Conservation (phyloP, 2,329 filamentous ascomycete species). For the Fusarium setosum region DNA sequence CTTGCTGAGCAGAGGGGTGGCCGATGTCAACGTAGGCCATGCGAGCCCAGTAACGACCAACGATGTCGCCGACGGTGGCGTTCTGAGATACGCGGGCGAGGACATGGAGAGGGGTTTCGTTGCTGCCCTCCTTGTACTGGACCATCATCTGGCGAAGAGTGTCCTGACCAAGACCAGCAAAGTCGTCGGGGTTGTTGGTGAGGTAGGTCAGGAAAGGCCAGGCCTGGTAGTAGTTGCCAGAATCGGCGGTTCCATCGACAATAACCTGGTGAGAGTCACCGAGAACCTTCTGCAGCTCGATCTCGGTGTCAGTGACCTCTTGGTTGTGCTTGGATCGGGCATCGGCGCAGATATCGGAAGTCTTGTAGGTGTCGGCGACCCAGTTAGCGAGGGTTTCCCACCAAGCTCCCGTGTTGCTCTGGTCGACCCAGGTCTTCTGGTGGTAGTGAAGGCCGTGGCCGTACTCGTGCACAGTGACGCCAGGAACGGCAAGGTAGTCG, state of each 20-base stretch:
- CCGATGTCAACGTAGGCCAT: slow-evolving; percentile 65
- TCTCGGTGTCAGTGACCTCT: slow-evolving; percentile 49
- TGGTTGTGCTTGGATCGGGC: slow-evolving; percentile 52
- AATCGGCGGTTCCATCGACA: slow-evolving; percentile 55
- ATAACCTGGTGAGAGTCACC: slow-evolving; percentile 60
- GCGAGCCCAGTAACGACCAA: slow-evolving; percentile 62
- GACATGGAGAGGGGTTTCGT: slow-evolving; percentile 62
- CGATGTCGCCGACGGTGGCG: slow-evolving; percentile 52
- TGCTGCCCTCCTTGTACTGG: slow-evolving; percentile 56
- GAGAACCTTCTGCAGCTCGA: slow-evolving; percentile 58
- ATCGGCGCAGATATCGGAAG: slow-evolving; percentile 54
- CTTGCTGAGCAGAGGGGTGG: slow-evolving; percentile 52
- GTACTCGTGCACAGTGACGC: slow-evolving; percentile 61
- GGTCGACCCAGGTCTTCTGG: slow-evolving; percentile 56
- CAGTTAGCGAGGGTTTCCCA: slow-evolving; percentile 64
- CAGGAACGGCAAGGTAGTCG: slow-evolving; percentile 50
- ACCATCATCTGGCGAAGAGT: slow-evolving; percentile 56
- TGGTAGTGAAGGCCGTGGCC: slow-evolving; percentile 61
- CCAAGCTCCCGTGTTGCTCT: slow-evolving; percentile 59
- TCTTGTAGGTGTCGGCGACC: slow-evolving; percentile 60
- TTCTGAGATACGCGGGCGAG: slow-evolving; percentile 52
- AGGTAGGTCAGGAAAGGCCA: slow-evolving; percentile 64
- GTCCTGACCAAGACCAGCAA: slow-evolving; percentile 52
- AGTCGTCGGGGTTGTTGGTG: slow-evolving; percentile 59
- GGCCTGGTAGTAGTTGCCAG: slow-evolving; percentile 63